These are phyloP conservation scores for Glycyrrhiza uralensis DNA, from an alignment of 306 rosid genomes.

Conservation along the genomic window DNA sequence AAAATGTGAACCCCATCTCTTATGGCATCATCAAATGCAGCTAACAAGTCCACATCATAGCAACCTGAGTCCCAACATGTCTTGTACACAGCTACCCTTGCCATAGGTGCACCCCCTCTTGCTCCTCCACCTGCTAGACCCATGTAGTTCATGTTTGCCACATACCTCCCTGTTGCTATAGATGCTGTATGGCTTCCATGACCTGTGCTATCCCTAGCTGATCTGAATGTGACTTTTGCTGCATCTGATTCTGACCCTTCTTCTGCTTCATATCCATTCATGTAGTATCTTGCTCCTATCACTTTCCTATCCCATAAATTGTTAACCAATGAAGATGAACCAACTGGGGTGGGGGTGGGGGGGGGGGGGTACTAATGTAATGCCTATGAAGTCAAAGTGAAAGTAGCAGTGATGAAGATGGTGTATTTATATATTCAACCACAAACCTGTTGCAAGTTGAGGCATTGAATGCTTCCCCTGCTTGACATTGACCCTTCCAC, in stretches of 20 bases:
- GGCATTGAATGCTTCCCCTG: constrained; percentile 80
- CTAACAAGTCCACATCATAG: constrained; percentile 75
- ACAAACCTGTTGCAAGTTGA: constrained; percentile 82
- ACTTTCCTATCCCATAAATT: constrained; percentile 52
- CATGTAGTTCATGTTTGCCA: constrained; percentile 68
- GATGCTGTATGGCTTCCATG: constrained; percentile 90
- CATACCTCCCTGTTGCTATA: constrained; percentile 74
- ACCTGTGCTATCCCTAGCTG: constrained; percentile 80
- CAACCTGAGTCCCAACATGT: constrained; percentile 89
- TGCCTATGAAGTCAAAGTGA: background rate
- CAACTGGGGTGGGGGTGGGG: too few species aligned
- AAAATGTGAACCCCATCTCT: constrained; percentile 78
- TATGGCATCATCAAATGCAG: constrained; percentile 85
- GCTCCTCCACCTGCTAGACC: constrained; percentile 79
- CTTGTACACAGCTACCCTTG: constrained; percentile 75
- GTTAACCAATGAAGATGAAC: constrained; percentile 18
- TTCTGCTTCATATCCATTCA: constrained; percentile 70
- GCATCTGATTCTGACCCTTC: constrained; percentile 53
- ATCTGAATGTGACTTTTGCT: constrained; percentile 50
- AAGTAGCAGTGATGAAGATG: background rate
- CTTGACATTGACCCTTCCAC: constrained; percentile 76
- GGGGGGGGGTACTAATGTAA: too few species aligned
- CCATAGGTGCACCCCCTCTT: constrained; percentile 80
- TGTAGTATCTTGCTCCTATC: constrained; percentile 81
- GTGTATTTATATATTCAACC: constrained; percentile 17